phyloP scores from a whole-genome alignment of 192 early-diverging fungal species.

The Mortierella alpina region DNA sequence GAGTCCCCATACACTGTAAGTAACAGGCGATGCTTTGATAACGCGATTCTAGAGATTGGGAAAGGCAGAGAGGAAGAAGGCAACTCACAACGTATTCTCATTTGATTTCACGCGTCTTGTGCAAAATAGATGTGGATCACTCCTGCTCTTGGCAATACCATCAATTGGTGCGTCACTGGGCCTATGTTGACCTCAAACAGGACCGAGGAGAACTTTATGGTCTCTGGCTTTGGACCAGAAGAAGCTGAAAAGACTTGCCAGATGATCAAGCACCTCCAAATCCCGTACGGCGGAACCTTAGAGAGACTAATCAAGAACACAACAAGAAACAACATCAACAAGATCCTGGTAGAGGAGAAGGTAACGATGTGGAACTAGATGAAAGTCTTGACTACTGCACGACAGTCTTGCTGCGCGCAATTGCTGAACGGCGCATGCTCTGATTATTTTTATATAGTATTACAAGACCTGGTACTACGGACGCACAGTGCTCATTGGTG shows the following conservation, averaged over 20 bases:
- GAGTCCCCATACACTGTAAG: slow-evolving; percentile 21
- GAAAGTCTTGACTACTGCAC: neutral
- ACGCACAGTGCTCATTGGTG: slow-evolving; percentile 22
- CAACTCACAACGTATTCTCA: no score
- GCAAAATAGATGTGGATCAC: slow-evolving; percentile 6
- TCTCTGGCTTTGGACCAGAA: slow-evolving; percentile 18
- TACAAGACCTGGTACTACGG: slow-evolving; percentile 26
- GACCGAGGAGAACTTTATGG: slow-evolving; percentile 4
- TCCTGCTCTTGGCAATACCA: neutral
- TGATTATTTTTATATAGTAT: slow-evolving; percentile 3
- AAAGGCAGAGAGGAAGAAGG: no score
- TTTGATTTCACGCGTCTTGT: neutral
- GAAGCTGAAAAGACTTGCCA: slow-evolving; percentile 4
- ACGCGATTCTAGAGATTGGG: neutral
- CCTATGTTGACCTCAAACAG: neutral
- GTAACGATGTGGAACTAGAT: neutral
- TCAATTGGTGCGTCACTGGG: slow-evolving; percentile 16
- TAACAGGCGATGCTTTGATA: neutral
- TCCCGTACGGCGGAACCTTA: slow-evolving; percentile 14
- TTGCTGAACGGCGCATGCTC: no score
- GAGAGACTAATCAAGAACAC: slow-evolving; percentile 8
- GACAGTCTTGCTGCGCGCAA: no score
- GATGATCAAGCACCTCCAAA: slow-evolving; percentile 18
- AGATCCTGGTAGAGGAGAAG: slow-evolving; percentile 18
- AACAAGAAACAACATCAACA: slow-evolving; percentile 8